Evolutionary conservation across 768 basidiomycete species (phyloP), one percentile per base, ranked within the genome.

Genomic region (Scleroderma bovista): DNA sequence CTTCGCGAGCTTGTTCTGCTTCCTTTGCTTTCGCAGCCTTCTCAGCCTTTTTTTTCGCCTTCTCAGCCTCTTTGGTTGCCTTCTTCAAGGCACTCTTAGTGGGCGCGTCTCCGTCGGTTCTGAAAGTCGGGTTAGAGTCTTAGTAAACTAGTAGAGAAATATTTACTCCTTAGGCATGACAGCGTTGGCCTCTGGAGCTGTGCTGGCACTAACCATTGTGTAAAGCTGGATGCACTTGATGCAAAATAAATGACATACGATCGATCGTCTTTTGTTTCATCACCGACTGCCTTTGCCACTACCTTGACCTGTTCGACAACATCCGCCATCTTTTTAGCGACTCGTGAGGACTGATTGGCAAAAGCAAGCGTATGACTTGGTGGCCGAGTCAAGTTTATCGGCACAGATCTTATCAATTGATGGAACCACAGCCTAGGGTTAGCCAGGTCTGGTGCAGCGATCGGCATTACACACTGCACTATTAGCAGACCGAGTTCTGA

Each of bases 31-130:
- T 86, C 9, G 86, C 88, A 6, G 83, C 87, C 58, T 85, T 86
- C 66, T 93, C 93, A 38, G 88, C 88, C 7, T 84, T 86, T 65
- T 91, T 93, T 70, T 83, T 82, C 42, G 86, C 88, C 57, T 97
- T 97, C 70, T 93, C 90, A 12, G 83, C 86, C 42, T 87, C 86
- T 68, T 96, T 97, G 29, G 86, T 86, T 29, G 83, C 81, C 70
- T 92, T 93, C 75, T 98, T 97, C 51, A 92, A 66, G 59, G 94
- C 92, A 60, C 75, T 89, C 72, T 96, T 97, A 48, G 85, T 82
- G 7, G 84, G 90, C 12, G 77, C 86, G 36, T 74, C 68, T 29
- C 59, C 67, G 33, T 62, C 64, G 12, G 41, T 31, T 48, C 64
- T 68, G 26, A 52, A 7, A 29, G 46, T 40, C 33, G 17, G 23